phyloP scores from a whole-genome alignment of 2,329 filamentous ascomycete genomes.

The Chaetothyriales sp. region DNA sequence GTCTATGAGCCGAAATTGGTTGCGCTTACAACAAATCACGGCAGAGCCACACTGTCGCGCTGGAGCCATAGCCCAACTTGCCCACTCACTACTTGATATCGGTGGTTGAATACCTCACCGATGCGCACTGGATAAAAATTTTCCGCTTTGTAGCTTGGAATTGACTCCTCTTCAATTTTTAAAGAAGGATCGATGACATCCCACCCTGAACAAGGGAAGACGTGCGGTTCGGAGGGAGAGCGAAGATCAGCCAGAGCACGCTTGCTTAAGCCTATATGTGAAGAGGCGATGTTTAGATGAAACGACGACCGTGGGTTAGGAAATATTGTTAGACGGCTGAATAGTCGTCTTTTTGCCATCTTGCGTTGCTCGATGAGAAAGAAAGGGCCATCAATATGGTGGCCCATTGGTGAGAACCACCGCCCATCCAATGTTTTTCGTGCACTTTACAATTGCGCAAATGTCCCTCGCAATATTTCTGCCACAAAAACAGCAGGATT shows the following conservation, averaged over 20 bases:
- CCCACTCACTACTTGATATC: slow-evolving; percentile 33
- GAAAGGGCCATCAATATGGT: too few relatives aligned
- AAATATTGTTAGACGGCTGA: neutral
- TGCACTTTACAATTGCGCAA: too few relatives aligned
- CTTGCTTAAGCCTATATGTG: neutral
- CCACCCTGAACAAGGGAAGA: neutral
- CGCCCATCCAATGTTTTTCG: too few relatives aligned
- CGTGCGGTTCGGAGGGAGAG: neutral
- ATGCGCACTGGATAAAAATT: slow-evolving; percentile 28
- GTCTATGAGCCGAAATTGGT: neutral
- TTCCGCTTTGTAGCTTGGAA: slow-evolving; percentile 11
- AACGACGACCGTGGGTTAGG: neutral
- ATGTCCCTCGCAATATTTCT: too few relatives aligned
- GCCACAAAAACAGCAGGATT: too few relatives aligned
- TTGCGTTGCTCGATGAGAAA: neutral
- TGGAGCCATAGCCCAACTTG: slow-evolving; percentile 34
- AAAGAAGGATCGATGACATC: neutral
- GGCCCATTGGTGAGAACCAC: too few relatives aligned
- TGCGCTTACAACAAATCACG: slow-evolving; percentile 14
- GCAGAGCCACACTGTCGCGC: slow-evolving; percentile 35
- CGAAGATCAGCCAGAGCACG: neutral
- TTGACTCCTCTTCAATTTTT: slow-evolving; percentile 7
- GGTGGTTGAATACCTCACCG: slow-evolving; percentile 29
- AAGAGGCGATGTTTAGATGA: neutral
- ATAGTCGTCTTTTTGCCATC: neutral